These are phyloP conservation scores for Emmonsiellopsis sp. DNA, from an alignment of 2,329 filamentous ascomycete genomes.

Conservation along the genomic window DNA sequence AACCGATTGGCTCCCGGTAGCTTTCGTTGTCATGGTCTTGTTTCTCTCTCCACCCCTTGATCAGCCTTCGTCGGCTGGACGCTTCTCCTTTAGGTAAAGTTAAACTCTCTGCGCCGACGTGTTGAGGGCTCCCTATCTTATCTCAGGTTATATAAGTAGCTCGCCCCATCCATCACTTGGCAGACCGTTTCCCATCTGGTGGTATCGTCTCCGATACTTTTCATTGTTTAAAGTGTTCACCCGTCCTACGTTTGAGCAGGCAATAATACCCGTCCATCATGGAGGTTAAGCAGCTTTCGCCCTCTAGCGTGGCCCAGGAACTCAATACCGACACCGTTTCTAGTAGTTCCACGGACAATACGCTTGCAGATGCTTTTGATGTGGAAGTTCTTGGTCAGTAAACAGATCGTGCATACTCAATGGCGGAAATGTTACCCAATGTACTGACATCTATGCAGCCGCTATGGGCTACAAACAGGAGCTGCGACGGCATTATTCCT, in stretches of 20 bases:
- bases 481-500: slow-evolving; percentile 51
- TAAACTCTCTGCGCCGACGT: no score
- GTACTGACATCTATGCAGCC: slow-evolving; percentile 13
- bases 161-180: no score
- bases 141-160: no score
- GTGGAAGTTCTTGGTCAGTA: slow-evolving; percentile 17
- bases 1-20: no score
- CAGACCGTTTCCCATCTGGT: not conserved
- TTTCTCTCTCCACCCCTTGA: no score
- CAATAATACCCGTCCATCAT: not conserved
- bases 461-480: slow-evolving; percentile 49
- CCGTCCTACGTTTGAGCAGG: not conserved
- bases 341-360: slow-evolving; percentile 2
- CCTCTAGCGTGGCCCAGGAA: not conserved
- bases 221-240: not conserved
- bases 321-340: not conserved
- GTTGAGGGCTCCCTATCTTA: no score
- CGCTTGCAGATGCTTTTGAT: slow-evolving; percentile 15
- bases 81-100: no score
- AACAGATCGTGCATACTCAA: not conserved
- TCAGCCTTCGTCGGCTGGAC: no score
- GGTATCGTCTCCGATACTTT: not conserved
- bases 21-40: no score
- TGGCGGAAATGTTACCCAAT: not conserved
- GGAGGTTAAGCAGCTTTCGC: not conserved